Percentiles rank a stretch among this genome's conserved stretches.
Evolutionary conservation across 768 basidiomycete genomes (phyloP).

Genomic region (Jaapia argillacea): DNA sequence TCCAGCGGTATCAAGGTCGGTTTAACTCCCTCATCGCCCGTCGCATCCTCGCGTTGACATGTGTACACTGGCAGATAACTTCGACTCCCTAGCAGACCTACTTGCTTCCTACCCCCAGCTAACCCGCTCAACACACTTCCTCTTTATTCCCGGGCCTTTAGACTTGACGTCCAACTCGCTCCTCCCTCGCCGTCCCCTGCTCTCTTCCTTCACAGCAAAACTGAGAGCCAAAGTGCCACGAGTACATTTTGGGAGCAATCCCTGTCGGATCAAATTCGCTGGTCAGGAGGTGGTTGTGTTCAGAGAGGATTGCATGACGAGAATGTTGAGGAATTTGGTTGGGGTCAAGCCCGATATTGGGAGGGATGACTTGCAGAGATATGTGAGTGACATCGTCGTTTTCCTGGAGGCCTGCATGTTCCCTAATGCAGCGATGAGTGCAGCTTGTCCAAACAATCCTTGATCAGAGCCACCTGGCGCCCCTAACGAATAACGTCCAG

Average conservation of each 20-base stretch:
- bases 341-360: conserved; percentile 75
- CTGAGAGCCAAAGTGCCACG: conserved; percentile 69
- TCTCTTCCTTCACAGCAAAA: conserved; percentile 63
- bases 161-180: conserved; percentile 78
- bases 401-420: neutral
- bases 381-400: conserved; percentile 40
- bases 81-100: conserved; percentile 79
- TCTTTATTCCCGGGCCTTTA: conserved; percentile 90
- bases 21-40: too few species aligned
- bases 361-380: conserved; percentile 79
- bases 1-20: conserved; percentile 80
- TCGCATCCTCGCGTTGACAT: neutral
- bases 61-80: too few species aligned
- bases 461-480: conserved; percentile 92
- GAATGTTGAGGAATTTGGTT: conserved; percentile 87
- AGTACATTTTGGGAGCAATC: conserved; percentile 79
- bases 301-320: conserved; percentile 86
- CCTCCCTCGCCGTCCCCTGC: conserved; percentile 73
- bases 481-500: conserved; percentile 75
- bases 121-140: conserved; percentile 73
- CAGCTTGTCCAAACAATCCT: conserved; percentile 95
- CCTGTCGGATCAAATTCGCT: conserved; percentile 91
- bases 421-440: neutral
- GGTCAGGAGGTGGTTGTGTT: conserved; percentile 93
- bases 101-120: conserved; percentile 75